Evolutionary conservation across 768 basidiomycete genomes (phyloP).

Genomic region (Xerocomus brunneocitrinus): DNA sequence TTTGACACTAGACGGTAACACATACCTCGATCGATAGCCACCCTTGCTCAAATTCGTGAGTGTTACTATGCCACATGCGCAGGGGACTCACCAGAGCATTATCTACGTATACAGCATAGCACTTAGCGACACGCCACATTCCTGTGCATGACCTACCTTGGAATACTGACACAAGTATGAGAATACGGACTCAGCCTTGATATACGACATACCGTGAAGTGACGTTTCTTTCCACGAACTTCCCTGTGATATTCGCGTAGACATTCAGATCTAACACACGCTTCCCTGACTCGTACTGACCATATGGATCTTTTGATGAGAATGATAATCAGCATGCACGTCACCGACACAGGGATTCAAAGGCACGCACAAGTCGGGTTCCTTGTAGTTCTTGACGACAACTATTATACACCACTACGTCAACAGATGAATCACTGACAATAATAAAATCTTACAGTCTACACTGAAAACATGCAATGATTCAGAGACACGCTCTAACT

Average conservation of each 20-base stretch:
- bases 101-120: constrained; percentile 40
- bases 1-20: neutral
- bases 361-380: constrained; percentile 70
- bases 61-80: neutral
- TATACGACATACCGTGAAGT: constrained; percentile 67
- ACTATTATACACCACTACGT: constrained; percentile 34
- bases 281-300: constrained; percentile 42
- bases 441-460: constrained; percentile 50
- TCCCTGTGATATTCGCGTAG: constrained; percentile 54
- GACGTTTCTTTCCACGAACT: constrained; percentile 77
- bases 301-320: constrained; percentile 64
- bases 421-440: neutral
- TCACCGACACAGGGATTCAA: neutral
- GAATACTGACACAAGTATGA: constrained; percentile 52
- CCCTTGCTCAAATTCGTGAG: constrained; percentile 47
- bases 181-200: neutral
- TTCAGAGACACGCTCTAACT: neutral
- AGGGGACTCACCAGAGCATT: constrained; percentile 76
- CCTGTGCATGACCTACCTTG: constrained; percentile 46
- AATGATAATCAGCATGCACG: constrained; percentile 1
- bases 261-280: constrained; percentile 22
- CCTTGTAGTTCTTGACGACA: constrained; percentile 66
- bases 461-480: constrained; percentile 40
- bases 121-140: constrained; percentile 4
- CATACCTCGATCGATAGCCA: constrained; percentile 85